Conservation (phyloP, 1,139 yeast genomes). For the Yamadazyma friedrichii region DNA sequence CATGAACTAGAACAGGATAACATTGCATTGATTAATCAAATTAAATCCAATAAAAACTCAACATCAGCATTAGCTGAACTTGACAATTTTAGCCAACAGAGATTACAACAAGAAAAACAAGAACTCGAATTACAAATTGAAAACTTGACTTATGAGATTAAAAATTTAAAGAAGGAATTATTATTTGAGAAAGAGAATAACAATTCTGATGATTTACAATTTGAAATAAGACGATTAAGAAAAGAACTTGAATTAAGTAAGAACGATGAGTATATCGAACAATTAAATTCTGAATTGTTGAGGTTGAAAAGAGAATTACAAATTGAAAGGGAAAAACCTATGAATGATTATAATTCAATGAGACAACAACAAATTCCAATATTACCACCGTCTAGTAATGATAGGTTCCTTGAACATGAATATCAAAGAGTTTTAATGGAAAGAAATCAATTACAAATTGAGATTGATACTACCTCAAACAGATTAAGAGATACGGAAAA, state of each 20-base stretch:
- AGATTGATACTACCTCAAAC: slow-evolving; percentile 15
- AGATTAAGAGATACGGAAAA: slow-evolving; percentile 20
- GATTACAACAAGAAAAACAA: slow-evolving; percentile 21
- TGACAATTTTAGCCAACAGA: slow-evolving; percentile 20
- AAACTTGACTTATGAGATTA: slow-evolving; percentile 9
- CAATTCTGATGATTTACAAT: slow-evolving; percentile 13
- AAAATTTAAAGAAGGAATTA: slow-evolving; percentile 16
- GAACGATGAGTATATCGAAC: slow-evolving; percentile 13
- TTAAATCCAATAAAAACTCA: slow-evolving; percentile 14
- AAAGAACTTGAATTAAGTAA: slow-evolving; percentile 28
- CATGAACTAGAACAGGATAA: slow-evolving; percentile 21
- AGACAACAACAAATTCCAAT: background rate
- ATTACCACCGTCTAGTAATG: background rate
- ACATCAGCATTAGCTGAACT: slow-evolving; percentile 22
- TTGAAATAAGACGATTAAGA: slow-evolving; percentile 29
- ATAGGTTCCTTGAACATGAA: slow-evolving; percentile 14
- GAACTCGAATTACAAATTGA: slow-evolving; percentile 10
- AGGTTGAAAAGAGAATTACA: slow-evolving; percentile 39
- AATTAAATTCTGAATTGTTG: slow-evolving; percentile 16
- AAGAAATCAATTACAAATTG: slow-evolving; percentile 17
- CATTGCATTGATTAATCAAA: slow-evolving; percentile 8
- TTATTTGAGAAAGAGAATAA: slow-evolving; percentile 13
- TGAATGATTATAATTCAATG: background rate
- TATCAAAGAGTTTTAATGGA: slow-evolving; percentile 19
- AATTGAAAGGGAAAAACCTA: slow-evolving; percentile 4